phyloP scores from a whole-genome alignment of 768 basidiomycete species.

The Suillus hirtellus region DNA sequence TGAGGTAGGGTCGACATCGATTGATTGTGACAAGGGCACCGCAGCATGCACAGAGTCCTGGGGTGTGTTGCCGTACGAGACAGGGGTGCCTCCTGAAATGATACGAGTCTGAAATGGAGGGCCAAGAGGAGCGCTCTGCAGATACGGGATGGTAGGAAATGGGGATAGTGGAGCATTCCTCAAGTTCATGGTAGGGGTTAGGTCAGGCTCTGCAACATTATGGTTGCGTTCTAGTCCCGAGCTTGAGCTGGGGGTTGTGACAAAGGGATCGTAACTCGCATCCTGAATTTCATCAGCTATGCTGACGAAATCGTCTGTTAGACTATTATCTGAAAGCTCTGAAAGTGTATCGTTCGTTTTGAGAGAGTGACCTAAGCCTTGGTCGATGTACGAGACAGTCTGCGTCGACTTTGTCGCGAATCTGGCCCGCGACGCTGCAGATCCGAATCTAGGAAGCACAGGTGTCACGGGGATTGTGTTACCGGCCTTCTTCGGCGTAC shows the following conservation, averaged over 20 bases:
- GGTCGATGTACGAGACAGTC: conserved; percentile 10
- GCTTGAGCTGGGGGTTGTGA: not conserved
- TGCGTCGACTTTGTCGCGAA: conserved; percentile 16
- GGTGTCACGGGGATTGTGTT: conserved; percentile 21
- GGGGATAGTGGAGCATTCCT: not conserved
- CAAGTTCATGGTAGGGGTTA: no score
- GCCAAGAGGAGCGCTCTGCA: conserved; percentile 5
- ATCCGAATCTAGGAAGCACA: conserved; percentile 20
- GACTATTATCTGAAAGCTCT: not conserved
- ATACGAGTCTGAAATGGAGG: conserved; percentile 16
- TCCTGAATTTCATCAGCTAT: not conserved
- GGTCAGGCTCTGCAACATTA: not conserved
- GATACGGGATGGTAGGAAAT: not conserved
- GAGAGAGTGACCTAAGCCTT: conserved; percentile 3
- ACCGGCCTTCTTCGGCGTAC: conserved; percentile 13
- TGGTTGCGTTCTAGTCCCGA: not conserved
- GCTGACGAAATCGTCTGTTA: not conserved
- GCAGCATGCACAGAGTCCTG: conserved; percentile 11
- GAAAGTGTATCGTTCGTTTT: conserved; percentile 7
- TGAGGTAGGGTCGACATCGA: not conserved
- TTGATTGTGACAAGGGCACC: not conserved
- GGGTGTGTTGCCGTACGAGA: conserved; percentile 8
- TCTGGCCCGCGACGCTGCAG: conserved; percentile 17
- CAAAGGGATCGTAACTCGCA: not conserved
- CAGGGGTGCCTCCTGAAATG: conserved; percentile 1